phyloP scores from a whole-genome alignment of 1,284 basidiomycete genomes.

The Cutaneotrichosporon dermatis region DNA sequence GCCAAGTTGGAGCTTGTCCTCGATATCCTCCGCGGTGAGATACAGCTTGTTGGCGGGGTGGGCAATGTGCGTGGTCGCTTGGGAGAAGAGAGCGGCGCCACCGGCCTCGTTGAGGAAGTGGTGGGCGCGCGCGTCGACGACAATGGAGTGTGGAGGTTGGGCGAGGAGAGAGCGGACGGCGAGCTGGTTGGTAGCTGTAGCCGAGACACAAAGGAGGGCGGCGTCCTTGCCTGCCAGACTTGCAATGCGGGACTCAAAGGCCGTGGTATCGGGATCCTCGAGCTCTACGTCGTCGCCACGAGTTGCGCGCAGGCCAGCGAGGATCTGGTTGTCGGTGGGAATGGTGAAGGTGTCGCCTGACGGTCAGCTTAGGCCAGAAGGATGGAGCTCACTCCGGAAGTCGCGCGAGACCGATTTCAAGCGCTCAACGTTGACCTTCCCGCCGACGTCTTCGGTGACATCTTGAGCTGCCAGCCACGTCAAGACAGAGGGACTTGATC shows the following conservation, averaged over 20 bases:
- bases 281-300: slow-evolving; percentile 55
- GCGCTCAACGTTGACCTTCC: slow-evolving; percentile 42
- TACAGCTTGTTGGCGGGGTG: slow-evolving; percentile 53
- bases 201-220: slow-evolving; percentile 74
- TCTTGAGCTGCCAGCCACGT: slow-evolving; percentile 9
- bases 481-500: no score
- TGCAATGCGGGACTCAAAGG: slow-evolving; percentile 76
- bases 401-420: slow-evolving; percentile 40
- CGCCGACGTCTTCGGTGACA: slow-evolving; percentile 36
- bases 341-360: slow-evolving; percentile 53
- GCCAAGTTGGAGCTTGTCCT: slow-evolving; percentile 64
- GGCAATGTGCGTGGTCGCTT: slow-evolving; percentile 61
- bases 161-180: slow-evolving; percentile 81
- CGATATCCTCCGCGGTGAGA: slow-evolving; percentile 72
- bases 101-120: slow-evolving; percentile 62
- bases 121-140: slow-evolving; percentile 78
- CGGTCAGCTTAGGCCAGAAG: no score
- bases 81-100: slow-evolving; percentile 83
- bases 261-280: slow-evolving; percentile 57
- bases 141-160: slow-evolving; percentile 77
- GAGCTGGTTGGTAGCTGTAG: slow-evolving; percentile 83
- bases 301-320: slow-evolving; percentile 51
- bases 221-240: slow-evolving; percentile 72
- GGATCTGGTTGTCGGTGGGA: slow-evolving; percentile 53
- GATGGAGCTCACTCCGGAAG: slow-evolving; percentile 46